These are phyloP conservation scores for Cystobasidiaceae sp. DNA, from an alignment of 1,284 basidiomycete genomes.

Conservation along the genomic window DNA sequence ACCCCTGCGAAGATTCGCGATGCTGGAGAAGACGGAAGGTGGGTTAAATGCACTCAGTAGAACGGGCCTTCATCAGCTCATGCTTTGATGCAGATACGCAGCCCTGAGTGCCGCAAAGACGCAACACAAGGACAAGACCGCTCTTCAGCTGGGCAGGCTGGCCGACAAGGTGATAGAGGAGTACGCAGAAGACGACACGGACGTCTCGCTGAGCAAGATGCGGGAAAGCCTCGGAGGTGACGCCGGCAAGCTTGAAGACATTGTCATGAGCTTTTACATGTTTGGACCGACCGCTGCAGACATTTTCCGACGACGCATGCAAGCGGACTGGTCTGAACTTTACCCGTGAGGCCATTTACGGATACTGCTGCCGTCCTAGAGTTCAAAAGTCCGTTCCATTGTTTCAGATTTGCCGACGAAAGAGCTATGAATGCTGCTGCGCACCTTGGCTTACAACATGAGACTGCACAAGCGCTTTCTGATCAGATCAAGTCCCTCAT, in stretches of 20 bases:
- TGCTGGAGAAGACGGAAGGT: conserved; percentile 22
- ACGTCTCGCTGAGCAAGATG: conserved; percentile 21
- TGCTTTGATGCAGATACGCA: neutral
- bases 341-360: conserved; percentile 7
- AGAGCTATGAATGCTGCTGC: conserved; percentile 22
- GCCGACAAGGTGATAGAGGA: conserved; percentile 21
- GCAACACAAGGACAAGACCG: conserved; percentile 28
- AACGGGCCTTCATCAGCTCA: neutral
- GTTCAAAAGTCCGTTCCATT: neutral
- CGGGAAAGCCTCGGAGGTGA: neutral
- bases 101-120: conserved; percentile 16
- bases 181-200: conserved; percentile 10
- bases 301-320: conserved; percentile 19
- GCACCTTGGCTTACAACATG: conserved; percentile 13
- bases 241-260: neutral
- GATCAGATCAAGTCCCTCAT: conserved; percentile 4
- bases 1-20: conserved; percentile 23
- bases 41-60: neutral
- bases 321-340: conserved; percentile 22
- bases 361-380: neutral
- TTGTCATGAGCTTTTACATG: conserved; percentile 17
- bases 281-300: conserved; percentile 20
- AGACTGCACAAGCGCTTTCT: neutral
- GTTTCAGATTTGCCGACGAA: conserved; percentile 27
- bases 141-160: conserved; percentile 9